These are phyloP conservation scores for Coemansia sp. DNA, from an alignment of 192 early-diverging fungal genomes.

Conservation along the genomic window DNA sequence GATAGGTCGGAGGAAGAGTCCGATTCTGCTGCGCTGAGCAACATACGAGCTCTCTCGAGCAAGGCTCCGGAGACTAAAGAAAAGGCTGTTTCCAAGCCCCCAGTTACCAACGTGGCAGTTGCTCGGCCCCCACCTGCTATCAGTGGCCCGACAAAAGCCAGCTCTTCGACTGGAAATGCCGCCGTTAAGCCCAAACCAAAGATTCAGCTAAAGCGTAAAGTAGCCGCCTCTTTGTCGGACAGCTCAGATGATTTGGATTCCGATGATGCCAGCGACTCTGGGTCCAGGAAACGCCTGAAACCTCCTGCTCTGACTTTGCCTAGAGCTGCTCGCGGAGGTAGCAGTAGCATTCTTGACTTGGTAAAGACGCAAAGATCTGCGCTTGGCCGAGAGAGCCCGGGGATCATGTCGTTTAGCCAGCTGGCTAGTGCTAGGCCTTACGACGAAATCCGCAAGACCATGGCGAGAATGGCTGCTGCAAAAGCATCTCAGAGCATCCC, in stretches of 20 bases:
- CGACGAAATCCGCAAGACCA: constrained; percentile 42
- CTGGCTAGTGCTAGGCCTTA: constrained; percentile 42
- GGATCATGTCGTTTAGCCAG: constrained; percentile 41
- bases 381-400: constrained; percentile 19
- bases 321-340: neutral
- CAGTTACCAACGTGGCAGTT: neutral
- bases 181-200: constrained; percentile 17
- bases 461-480: constrained; percentile 10
- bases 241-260: constrained; percentile 18
- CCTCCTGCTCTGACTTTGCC: constrained; percentile 34
- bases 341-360: constrained; percentile 25
- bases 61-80: neutral
- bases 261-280: constrained; percentile 14
- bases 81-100: neutral
- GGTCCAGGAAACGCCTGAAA: constrained; percentile 12
- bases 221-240: neutral
- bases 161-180: neutral
- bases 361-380: constrained; percentile 16
- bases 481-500: neutral
- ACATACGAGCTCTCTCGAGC: neutral
- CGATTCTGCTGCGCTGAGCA: neutral
- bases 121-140: neutral
- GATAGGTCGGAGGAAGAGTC: constrained; percentile 16
- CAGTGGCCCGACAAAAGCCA: neutral
- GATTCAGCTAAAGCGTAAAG: constrained; percentile 19